Evolutionary conservation across 352 stramenopile genomes (phyloP).

Genomic region (Elongisporangium prolatum): DNA sequence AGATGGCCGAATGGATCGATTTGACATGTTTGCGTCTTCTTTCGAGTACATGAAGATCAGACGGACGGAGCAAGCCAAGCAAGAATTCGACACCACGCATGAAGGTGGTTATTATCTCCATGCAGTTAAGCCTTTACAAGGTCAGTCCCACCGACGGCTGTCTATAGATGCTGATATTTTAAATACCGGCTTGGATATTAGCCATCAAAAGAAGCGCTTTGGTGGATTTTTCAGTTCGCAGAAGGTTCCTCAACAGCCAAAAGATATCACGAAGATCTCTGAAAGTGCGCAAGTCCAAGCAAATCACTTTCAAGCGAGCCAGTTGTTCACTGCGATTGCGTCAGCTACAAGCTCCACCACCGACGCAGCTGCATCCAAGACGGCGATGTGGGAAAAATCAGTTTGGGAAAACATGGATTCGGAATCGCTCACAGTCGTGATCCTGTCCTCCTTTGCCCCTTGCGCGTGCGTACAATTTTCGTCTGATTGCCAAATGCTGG

Average conservation of each 20-base stretch:
- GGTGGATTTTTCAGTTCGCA: constrained; percentile 10
- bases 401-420: constrained; percentile 29
- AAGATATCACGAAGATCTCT: neutral
- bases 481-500: constrained; percentile 13
- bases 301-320: neutral
- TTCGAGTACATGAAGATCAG: constrained; percentile 9
- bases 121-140: neutral
- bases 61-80: constrained; percentile 7
- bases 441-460: constrained; percentile 12
- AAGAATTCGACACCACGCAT: neutral
- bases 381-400: constrained; percentile 5
- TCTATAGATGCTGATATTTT: neutral
- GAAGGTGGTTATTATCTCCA: constrained; percentile 2
- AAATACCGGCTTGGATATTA: neutral
- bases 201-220: constrained; percentile 14
- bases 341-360: neutral
- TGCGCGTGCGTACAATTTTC: constrained; percentile 33
- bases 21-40: constrained; percentile 20
- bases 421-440: constrained; percentile 13
- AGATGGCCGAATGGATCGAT: constrained; percentile 6
- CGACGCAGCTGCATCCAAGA: constrained; percentile 1
- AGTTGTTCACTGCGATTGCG: constrained; percentile 1
- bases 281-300: neutral
- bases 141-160: constrained; percentile 10
- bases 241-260: neutral